Evolutionary conservation across 2,329 filamentous ascomycete genomes (phyloP).

Genomic region (Alternaria tenuissima): DNA sequence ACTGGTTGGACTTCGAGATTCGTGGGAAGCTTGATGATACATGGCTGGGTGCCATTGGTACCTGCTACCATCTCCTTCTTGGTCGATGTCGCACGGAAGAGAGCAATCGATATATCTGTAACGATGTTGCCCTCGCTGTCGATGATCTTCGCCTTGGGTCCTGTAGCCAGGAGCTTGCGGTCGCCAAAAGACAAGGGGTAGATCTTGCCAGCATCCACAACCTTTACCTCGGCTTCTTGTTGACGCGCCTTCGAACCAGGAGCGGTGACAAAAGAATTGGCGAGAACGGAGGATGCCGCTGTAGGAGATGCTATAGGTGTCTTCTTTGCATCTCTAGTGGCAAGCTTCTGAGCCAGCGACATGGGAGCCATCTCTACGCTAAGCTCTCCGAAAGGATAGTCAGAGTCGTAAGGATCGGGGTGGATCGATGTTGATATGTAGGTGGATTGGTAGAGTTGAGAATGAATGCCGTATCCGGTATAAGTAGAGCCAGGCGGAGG

Average conservation of each 20-base stretch:
- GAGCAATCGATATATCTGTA: not conserved
- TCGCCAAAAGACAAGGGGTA: constrained; percentile 2
- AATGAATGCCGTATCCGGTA: not conserved
- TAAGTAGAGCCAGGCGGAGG: not conserved
- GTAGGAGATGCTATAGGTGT: not conserved
- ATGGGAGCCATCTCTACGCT: not conserved
- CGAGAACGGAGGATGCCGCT: not conserved
- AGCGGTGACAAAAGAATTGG: not conserved
- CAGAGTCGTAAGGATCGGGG: no score
- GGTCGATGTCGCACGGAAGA: not conserved
- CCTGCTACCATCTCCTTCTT: constrained; percentile 1
- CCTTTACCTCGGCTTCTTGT: not conserved
- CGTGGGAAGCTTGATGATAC: not conserved
- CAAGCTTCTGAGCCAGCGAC: not conserved
- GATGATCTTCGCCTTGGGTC: not conserved
- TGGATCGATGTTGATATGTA: not conserved
- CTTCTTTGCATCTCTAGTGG: not conserved
- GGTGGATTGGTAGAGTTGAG: not conserved
- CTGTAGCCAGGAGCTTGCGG: not conserved
- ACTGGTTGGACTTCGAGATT: not conserved
- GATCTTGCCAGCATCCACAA: not conserved
- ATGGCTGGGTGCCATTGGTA: no score
- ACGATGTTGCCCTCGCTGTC: not conserved
- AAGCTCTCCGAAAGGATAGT: accelerated
- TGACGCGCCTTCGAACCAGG: not conserved